phyloP scores from a whole-genome alignment of 2,329 filamentous ascomycete species.

The Microdochium bolleyi region DNA sequence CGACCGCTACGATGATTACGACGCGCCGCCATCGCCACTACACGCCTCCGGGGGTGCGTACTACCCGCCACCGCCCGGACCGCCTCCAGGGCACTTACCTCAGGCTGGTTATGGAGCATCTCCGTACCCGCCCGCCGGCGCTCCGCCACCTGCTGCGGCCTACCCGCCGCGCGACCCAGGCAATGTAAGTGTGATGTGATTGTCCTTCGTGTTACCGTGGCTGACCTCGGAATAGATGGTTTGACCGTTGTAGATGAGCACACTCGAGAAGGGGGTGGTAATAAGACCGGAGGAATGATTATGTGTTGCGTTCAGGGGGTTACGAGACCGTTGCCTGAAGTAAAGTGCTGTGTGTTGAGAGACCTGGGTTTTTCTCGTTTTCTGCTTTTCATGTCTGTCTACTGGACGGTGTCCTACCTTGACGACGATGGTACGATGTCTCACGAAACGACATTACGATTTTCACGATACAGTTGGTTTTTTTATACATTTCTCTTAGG shows the following conservation, averaged over 20 bases:
- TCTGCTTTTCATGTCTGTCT: neutral
- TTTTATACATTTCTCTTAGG: neutral
- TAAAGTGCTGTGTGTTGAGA: no score
- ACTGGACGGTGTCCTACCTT: neutral
- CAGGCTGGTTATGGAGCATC: slow-evolving; percentile 1
- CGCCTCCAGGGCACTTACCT: neutral
- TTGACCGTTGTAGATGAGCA: no score
- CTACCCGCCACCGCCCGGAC: slow-evolving; percentile 13
- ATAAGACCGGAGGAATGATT: no score
- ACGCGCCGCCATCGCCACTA: slow-evolving; percentile 17
- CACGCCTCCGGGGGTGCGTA: slow-evolving; percentile 19
- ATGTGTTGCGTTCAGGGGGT: no score
- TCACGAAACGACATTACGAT: neutral
- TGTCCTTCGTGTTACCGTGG: no score
- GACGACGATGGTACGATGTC: neutral
- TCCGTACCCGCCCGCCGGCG: slow-evolving; percentile 12
- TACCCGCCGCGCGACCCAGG: no score
- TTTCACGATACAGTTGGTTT: neutral
- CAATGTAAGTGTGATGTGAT: no score
- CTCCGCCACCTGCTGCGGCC: neutral
- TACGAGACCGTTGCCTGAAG: no score
- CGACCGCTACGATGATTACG: slow-evolving; percentile 12
- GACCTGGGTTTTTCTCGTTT: no score
- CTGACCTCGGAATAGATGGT: no score
- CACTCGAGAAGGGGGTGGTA: no score